Base-by-base conservation (phyloP, 768 basidiomycete genomes). In the Leucosporidium scottii region DNA sequence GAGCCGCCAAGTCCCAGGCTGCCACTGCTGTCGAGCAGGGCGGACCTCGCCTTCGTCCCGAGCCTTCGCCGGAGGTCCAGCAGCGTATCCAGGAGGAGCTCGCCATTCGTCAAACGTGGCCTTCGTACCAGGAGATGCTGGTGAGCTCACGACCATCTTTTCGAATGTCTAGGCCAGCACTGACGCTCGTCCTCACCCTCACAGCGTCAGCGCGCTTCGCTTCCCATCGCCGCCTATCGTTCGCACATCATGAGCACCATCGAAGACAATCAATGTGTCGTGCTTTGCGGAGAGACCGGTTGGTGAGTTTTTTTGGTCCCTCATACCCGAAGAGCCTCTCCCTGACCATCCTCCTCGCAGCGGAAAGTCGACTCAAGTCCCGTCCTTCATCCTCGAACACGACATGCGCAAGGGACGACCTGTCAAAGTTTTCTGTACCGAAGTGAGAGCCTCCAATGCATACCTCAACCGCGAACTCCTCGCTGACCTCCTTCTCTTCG, bases 311-410 rank as follows among this genome's bases (percentile, higher is more conserved):
- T 25, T 17, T 57, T 18, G n/a, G 53, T 12, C 15, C 74, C 60
- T 20, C 25, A 28, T 61, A 20, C 36, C 39, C n/a, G n/a, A n/a
- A n/a, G 25, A 55, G 65, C 18, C 50, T 61, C 28, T 48, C 56
- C 53, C 71, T 58, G n/a, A n/a, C n/a, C n/a, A n/a, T 67, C 61
- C 30, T 62, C 49, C 59, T 61, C 61, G 36, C 71, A 93, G 92
- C 75, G 94, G 94, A 13, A 99, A 99, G 80, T 96, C 93, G 3
- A 98, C 94, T 0, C 94, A 98, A 80, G 85, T 97, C 5, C 94
- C 94, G 5, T 83, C 88, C 1, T 98, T 93, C 79, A 88, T 98
- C 71, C 83, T 99, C 15, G 94, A 99, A 77, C 87, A 93, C 75
- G 85, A 88, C 62, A 83, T 97, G 27, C 84, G 87, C 7, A 83